Base-by-base conservation (phyloP, 345 rosid genomes). In the Aquilaria yunnanensis region DNA sequence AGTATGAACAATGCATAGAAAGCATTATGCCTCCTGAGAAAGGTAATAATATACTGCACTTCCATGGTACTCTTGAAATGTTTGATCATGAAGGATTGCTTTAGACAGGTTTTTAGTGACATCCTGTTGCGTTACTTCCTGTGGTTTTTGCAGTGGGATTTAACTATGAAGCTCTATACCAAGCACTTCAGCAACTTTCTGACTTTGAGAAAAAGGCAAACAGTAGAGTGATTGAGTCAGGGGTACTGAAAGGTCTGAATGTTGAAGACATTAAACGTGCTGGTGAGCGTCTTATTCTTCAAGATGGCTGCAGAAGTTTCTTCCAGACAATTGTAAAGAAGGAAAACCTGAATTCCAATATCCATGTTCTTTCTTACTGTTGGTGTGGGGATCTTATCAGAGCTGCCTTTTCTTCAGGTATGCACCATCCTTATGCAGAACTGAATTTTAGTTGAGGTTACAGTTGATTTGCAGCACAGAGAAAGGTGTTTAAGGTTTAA, bases 321-420 rank as follows among this genome's bases (percentile, higher is more conserved):
- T 83, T 95, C 60, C 77, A 80, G 81, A 89, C 80, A 68, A 68
- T 89, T 57, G 63, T 79, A 34, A 75, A 76, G 70, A 78, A 73
- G 68, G 85, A 83, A 64, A 77, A 72, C 46, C 60, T 81, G 71
- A 79, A 81, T 72, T 80, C 84, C 48, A 71, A 81, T 56, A 70
- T 85, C 70, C 89, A 91, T 48, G 72, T 95, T 54, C 90, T 91
- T 58, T 95, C 98, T 6, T 95, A 89, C 69, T 95, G 96, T 77
- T 95, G 99, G 99, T 95, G 92, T 66, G 96, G 80, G 65, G 96
- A 89, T 69, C 96, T 95, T 68, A 91, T 95, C 67, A 83, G 90
- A 59, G 79, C 89, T 54, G 85, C 90, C 58, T 87, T 91, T 54
- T 73, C 73, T 69, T 80, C 94, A 60, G 90, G 99, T 87, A 80